These are phyloP conservation scores for Elsinoe perseae DNA, from an alignment of 2,329 filamentous ascomycete species.

Conservation along the genomic window DNA sequence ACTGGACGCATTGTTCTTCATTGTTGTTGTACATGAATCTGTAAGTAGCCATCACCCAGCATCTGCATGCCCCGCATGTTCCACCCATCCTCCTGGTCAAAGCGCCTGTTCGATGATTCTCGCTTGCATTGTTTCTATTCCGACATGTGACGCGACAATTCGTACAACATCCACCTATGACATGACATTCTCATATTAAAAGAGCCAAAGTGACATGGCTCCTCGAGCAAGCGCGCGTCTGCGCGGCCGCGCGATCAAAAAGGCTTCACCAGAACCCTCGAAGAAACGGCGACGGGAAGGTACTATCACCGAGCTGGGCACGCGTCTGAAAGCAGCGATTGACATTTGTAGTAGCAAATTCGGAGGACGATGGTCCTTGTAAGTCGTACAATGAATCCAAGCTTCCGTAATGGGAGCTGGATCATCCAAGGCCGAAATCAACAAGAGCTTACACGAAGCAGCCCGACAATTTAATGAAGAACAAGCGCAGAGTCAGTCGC, in stretches of 20 bases:
- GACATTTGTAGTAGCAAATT: not conserved
- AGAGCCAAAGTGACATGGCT: not conserved
- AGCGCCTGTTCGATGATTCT: not conserved
- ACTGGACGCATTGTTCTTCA: too few relatives aligned
- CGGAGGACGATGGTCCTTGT: not conserved
- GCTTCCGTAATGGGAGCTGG: not conserved
- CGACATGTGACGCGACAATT: not conserved
- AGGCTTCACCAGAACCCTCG: not conserved
- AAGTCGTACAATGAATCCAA: not conserved
- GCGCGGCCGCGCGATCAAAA: not conserved
- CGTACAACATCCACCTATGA: not conserved
- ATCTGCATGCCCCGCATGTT: not conserved
- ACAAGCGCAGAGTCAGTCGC: not conserved
- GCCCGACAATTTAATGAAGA: conserved; percentile 4
- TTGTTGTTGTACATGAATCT: too few relatives aligned
- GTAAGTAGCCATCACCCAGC: not conserved
- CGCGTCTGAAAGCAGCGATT: not conserved
- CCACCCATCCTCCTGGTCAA: not conserved
- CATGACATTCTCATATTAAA: not conserved
- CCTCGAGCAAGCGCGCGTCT: not conserved
- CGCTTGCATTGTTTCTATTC: not conserved
- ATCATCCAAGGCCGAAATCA: conserved; percentile 5
- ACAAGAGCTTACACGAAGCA: conserved; percentile 10
- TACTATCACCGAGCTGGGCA: not conserved
- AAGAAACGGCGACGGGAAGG: not conserved